Conservation (phyloP, 169 alveolate species). For the Amoebophrya sp. region DNA sequence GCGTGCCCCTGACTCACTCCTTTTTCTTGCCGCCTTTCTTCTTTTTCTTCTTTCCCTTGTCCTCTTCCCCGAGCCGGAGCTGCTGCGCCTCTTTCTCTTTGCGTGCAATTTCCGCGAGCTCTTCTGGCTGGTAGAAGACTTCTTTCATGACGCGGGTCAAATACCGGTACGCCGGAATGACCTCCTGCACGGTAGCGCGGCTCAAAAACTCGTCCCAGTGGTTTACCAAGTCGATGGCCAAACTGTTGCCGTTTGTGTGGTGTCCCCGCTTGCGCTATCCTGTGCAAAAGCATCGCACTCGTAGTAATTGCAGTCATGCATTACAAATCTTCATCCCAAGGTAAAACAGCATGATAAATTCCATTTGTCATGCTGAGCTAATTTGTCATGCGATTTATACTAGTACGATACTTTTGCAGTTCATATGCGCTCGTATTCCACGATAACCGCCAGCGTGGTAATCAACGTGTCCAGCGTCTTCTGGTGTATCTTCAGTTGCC, state of each 20-base stretch:
- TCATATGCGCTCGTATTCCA: neutral
- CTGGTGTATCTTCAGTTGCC: neutral
- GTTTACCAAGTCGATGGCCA: neutral
- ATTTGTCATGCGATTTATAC: too few species aligned
- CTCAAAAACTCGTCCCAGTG: neutral
- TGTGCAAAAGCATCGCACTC: too few species aligned
- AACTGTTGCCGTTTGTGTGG: neutral
- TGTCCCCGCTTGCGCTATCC: neutral
- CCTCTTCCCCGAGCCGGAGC: neutral
- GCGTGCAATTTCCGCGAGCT: neutral
- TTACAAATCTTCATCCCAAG: too few species aligned
- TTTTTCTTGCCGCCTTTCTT: neutral
- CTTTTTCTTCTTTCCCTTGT: neutral
- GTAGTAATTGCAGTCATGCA: too few species aligned
- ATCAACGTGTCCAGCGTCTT: neutral
- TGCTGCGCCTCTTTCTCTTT: neutral
- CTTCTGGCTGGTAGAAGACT: neutral
- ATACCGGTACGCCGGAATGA: neutral
- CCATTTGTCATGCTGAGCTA: too few species aligned
- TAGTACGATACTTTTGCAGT: too few species aligned
- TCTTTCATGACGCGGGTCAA: neutral
- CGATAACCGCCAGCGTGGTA: neutral
- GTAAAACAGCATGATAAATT: too few species aligned
- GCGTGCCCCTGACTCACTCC: neutral
- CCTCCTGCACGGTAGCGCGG: neutral